Evolutionary conservation across 129 eudicot species (phyloP).

Genomic region (Flaveria ramosissima): DNA sequence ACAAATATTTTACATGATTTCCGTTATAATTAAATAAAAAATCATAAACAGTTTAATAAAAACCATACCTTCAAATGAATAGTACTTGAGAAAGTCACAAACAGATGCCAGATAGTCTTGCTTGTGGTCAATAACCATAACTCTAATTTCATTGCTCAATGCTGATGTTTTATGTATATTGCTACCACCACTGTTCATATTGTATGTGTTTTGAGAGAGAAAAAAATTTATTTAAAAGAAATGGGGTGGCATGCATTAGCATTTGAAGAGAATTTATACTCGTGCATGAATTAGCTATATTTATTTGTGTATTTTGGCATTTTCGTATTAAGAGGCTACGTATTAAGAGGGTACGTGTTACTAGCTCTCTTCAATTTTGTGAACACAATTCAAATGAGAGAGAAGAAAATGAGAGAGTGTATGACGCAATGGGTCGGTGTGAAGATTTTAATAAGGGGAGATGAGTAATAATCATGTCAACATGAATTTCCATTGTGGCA

Average conservation of each 20-base stretch:
- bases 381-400: not conserved
- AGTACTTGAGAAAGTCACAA: not conserved
- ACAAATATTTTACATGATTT: not conserved
- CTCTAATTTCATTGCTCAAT: not conserved
- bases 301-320: not conserved
- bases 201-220: not conserved
- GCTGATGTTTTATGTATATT: not conserved
- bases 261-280: not conserved
- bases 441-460: not conserved
- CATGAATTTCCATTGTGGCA: not conserved
- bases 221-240: not conserved
- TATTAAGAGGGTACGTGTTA: not conserved
- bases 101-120: not conserved
- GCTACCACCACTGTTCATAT: not conserved
- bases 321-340: not conserved
- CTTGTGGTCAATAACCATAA: not conserved
- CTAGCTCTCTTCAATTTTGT: not conserved
- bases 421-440: conserved; percentile 4
- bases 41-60: not conserved
- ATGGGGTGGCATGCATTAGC: not conserved
- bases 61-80: conserved; percentile 5
- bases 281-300: not conserved
- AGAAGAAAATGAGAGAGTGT: not conserved
- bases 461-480: not conserved
- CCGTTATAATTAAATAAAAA: not conserved